These are phyloP conservation scores for Boletus huronensis DNA, from an alignment of 768 basidiomycete genomes.

Conservation along the genomic window DNA sequence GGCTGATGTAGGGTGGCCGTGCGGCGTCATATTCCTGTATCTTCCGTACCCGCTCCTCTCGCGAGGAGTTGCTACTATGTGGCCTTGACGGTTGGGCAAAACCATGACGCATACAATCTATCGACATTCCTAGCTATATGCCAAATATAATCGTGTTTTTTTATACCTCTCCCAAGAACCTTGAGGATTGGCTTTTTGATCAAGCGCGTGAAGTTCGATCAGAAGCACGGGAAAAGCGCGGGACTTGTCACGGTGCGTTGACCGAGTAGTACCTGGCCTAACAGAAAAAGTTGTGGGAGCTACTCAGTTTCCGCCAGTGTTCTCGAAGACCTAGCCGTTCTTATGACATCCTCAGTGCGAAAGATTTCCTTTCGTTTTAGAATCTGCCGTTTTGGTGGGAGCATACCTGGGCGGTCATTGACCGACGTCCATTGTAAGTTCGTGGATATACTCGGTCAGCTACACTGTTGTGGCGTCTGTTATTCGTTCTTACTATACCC, in stretches of 20 bases:
- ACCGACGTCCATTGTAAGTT: too few relatives aligned
- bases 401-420: neutral
- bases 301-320: too few relatives aligned
- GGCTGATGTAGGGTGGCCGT: constrained; percentile 41
- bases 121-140: neutral
- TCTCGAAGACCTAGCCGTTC: too few relatives aligned
- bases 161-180: neutral
- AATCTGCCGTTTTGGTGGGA: neutral
- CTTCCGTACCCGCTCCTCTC: constrained; percentile 55
- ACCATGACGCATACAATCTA: constrained; percentile 70
- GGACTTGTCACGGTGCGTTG: too few relatives aligned
- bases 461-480: too few relatives aligned
- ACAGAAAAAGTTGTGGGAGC: too few relatives aligned
- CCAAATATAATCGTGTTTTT: neutral
- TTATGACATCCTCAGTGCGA: too few relatives aligned
- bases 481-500: too few relatives aligned
- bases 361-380: neutral
- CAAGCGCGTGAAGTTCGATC: neutral
- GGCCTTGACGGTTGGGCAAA: constrained; percentile 78
- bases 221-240: neutral
- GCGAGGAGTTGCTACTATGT: constrained; percentile 44
- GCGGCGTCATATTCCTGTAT: constrained; percentile 82
- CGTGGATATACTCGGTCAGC: too few relatives aligned
- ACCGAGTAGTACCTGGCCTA: too few relatives aligned
- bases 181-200: neutral